Base-by-base conservation (phyloP, 495 filamentous ascomycete species). In the Hypoxylon rickii region DNA sequence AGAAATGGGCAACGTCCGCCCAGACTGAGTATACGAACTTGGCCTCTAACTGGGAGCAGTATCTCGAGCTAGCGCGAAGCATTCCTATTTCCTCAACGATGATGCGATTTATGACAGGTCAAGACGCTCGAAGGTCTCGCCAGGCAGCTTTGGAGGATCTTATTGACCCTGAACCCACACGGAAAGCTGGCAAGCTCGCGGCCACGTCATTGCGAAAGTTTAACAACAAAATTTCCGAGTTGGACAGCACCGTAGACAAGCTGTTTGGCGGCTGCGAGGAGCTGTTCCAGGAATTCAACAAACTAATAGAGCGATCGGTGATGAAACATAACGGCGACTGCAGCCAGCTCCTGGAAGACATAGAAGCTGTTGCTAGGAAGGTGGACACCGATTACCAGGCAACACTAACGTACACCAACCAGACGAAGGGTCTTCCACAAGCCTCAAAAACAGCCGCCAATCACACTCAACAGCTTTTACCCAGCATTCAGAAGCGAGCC, bases 391-490 rank as follows among this genome's bases (percentile, higher is more conserved):
- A 97, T 67, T 89, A 88, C 65, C 87, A 96, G 58, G 86, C 89
- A 66, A 84, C 91, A 3, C 72, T 89, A 13, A 79, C 80, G 4
- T 83, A 91, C 40, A 76, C 84, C 1, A 83, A 79, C 68, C 86
- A 82, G 51, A 71, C 81, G 33, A 90, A 89, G 55, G 87, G 89
- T 26, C 76, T 91, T 34, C 82, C 84, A 6, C 89, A 91, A 63
- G 87, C 86, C 11, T 96, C 92, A 21, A 91, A 91, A 68, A 88
- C 90, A 61, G 94, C 94, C 3, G 81, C 90, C 10, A 83, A 84
- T 22, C 91, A 96, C 66, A 97, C 92, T 0, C 86, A 88, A 53
- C 88, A 91, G 50, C 83, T 93, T 39, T 73, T 99, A n/a, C 94
- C 94, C 3, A 90, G 83, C 21, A 78, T 97, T 3, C 65, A 76